Conservation (phyloP, 768 basidiomycete genomes). For the Tricholoma furcatifolium region DNA sequence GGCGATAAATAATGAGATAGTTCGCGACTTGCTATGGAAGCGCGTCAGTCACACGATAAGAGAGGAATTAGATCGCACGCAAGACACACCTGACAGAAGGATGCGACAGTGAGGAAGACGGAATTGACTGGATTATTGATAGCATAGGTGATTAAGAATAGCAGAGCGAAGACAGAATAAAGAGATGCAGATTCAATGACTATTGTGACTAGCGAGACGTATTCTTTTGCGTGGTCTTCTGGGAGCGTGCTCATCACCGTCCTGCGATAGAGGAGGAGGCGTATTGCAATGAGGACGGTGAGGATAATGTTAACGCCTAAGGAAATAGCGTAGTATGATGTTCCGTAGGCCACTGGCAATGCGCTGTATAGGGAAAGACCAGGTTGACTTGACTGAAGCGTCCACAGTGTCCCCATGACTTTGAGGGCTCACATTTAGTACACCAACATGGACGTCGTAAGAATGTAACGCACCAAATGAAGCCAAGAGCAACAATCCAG, state of each 20-base stretch:
- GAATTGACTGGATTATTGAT: conserved; percentile 38
- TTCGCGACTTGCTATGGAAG: conserved; percentile 32
- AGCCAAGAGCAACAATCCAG: conserved; percentile 32
- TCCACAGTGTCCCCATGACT: conserved; percentile 44
- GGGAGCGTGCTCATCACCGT: conserved; percentile 28
- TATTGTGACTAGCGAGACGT: conserved; percentile 35
- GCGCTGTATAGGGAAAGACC: conserved; percentile 37
- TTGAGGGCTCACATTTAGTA: neutral
- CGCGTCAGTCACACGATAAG: neutral
- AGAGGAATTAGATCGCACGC: neutral
- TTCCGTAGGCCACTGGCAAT: conserved; percentile 34
- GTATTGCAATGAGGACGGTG: conserved; percentile 35
- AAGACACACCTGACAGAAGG: conserved; percentile 32
- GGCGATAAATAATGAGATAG: conserved; percentile 40
- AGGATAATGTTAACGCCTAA: conserved; percentile 40
- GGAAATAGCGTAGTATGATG: conserved; percentile 37
- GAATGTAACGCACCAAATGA: conserved; percentile 36
- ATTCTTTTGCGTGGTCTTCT: conserved; percentile 31
- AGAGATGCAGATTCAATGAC: conserved; percentile 45
- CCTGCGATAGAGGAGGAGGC: conserved; percentile 33
- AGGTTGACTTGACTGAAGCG: conserved; percentile 40
- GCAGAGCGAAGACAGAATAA: conserved; percentile 38
- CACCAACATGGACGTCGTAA: neutral
- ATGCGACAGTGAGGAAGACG: conserved; percentile 34
- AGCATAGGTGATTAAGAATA: conserved; percentile 42